Evolutionary conservation across 495 filamentous ascomycete genomes (phyloP).

Genomic region (Penicillium arizonense): DNA sequence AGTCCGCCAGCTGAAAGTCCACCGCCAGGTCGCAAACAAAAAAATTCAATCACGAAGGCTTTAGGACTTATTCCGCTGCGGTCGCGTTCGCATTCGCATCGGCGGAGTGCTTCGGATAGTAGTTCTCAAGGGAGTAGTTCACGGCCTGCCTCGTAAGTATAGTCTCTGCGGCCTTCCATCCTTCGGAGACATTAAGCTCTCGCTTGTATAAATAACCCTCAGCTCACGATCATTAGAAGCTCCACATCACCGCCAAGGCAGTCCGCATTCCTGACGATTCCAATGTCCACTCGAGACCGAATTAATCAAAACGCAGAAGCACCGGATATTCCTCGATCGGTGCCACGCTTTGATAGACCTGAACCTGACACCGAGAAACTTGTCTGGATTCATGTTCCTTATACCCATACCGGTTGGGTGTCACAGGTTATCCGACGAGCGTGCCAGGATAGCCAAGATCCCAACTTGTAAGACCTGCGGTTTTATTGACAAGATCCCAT

Average conservation of each 20-base stretch:
- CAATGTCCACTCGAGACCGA: slow-evolving; percentile 23
- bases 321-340: slow-evolving; percentile 27
- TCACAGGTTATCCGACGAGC: slow-evolving; percentile 31
- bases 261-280: slow-evolving; percentile 26
- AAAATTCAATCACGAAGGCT: slow-evolving; percentile 7
- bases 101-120: slow-evolving; percentile 15
- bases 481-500: background rate
- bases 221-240: slow-evolving; percentile 3
- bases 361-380: slow-evolving; percentile 48
- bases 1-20: slow-evolving; percentile 19
- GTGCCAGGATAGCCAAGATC: slow-evolving; percentile 26
- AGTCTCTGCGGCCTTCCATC: too few species aligned
- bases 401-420: slow-evolving; percentile 66
- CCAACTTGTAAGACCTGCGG: slow-evolving; percentile 19
- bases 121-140: slow-evolving; percentile 18
- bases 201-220: background rate
- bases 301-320: slow-evolving; percentile 20
- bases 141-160: slow-evolving; percentile 21
- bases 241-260: slow-evolving; percentile 21
- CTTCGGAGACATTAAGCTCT: too few species aligned
- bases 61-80: slow-evolving; percentile 10
- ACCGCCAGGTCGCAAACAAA: slow-evolving; percentile 10
- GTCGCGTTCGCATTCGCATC: slow-evolving; percentile 6
- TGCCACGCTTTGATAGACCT: slow-evolving; percentile 39
- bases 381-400: slow-evolving; percentile 67